Base-by-base conservation (phyloP, 805 yeast genomes). In the Starmera caribaea region DNA sequence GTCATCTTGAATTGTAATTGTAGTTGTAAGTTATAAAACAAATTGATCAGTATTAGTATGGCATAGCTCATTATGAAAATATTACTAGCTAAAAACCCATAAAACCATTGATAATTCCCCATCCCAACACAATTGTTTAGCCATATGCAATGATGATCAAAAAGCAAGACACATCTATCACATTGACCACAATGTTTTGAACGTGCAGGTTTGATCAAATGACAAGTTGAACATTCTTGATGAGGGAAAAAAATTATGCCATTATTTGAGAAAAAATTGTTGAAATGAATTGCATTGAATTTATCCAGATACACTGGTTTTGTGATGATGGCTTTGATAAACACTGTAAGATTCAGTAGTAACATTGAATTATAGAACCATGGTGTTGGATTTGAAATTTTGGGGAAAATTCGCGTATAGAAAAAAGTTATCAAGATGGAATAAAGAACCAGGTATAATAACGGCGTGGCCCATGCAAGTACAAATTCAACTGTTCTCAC, bases 81-180 rank as follows among this genome's bases (percentile, higher is more conserved):
- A 48, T 84, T 81, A 34, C 71, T 57, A 1, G 71, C 34, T 36
- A 85, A 54, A 46, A 78, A 84, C 4, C 59, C 46, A 39, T 78
- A 47, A 51, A 85, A 85, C 68, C 73, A 80, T 32, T 67, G 56
- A 55, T 71, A 77, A 53, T 85, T 85, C 35, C 71, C 66, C 45
- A 65, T 63, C 0, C 94, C 95, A 34, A 85, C 71, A 54, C 95
- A 86, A 49, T 78, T 83, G 51, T 83, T 80, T 36, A 84, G 57
- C 76, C 84, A 77, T 30, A 73, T 54, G 50, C 90, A 81, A 55
- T 81, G 89, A 54, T 81, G 90, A 49, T 86, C 96, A 49, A 75
- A 81, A 36, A 71, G 49, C 10, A 73, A 56, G 6, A 82, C 66
- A 54, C 96, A 86, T 3, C 59, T 55, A 39, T 73, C 73, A 57